Conservation (phyloP, 352 stramenopile species). For the Globisporangium iwayamae region DNA sequence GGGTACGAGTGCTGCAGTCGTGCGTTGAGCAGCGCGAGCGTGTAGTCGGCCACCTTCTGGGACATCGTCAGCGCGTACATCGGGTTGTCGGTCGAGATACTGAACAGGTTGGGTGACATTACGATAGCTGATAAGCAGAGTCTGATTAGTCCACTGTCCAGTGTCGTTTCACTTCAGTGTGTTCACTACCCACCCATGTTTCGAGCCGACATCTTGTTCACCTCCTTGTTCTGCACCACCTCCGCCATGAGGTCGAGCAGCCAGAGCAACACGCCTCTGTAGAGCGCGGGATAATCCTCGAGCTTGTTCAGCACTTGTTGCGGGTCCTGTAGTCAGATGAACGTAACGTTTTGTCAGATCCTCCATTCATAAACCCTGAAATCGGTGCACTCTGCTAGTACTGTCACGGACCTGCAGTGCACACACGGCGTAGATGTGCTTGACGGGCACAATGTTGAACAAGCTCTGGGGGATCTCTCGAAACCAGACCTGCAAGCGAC, state of each 20-base stretch:
- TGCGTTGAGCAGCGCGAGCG: constrained; percentile 42
- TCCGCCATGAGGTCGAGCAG: constrained; percentile 71
- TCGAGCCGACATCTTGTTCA: constrained; percentile 79
- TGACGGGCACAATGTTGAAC: constrained; percentile 65
- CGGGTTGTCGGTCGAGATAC: constrained; percentile 55
- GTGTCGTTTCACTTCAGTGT: background rate
- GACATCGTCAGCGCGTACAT: constrained; percentile 71
- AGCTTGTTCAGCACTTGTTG: constrained; percentile 32
- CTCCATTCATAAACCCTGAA: background rate
- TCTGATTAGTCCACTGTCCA: background rate
- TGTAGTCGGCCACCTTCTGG: constrained; percentile 71
- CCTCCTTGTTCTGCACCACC: constrained; percentile 45
- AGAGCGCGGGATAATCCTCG: constrained; percentile 29
- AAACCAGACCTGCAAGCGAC: constrained; percentile 62
- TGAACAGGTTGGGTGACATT: constrained; percentile 77
- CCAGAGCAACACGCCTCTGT: constrained; percentile 57
- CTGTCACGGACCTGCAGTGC: constrained; percentile 31
- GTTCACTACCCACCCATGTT: constrained; percentile 50
- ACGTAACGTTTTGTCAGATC: background rate
- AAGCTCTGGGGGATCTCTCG: constrained; percentile 70
- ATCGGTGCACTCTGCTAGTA: background rate
- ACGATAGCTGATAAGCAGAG: constrained; percentile 50
- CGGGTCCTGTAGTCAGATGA: constrained; percentile 17
- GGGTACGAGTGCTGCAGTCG: constrained; percentile 22
- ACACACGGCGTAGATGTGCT: constrained; percentile 49